Evolutionary conservation across 768 basidiomycete genomes (phyloP), one percentile per base, ranked within the genome.

Genomic region (Termitomyces sp.): DNA sequence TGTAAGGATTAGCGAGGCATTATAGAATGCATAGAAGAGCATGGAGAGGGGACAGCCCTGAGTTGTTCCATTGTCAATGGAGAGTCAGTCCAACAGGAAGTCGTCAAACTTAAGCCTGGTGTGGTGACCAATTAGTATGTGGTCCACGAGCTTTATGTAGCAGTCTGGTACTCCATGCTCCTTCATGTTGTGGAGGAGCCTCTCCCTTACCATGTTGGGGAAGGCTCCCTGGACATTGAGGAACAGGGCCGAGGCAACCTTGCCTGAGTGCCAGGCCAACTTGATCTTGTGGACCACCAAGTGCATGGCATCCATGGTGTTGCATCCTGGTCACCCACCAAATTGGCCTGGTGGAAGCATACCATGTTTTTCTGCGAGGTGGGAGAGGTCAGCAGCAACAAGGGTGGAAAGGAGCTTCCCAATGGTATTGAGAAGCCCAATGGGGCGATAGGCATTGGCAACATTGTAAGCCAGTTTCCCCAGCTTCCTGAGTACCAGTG

Each of bases 151-250:
- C 4, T 12, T 40, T 3, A 40, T 40, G 39, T 40, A 40, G 4
- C 39, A 4, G 4, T 3, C n/a, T 14, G 39, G 39, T 3, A 40
- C 42, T 12, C 42, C 3, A 2, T 70, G 58, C 40, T 68, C 68
- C 10, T 39, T n/a, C n/a, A 44, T 61, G 53, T 76, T 72, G 56
- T 75, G 71, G 0, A 73, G 30, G 0, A 79, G 71, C 0, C 61
- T 24, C 1, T 70, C 68, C 0, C 59, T 68, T 4, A 71, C 72
- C 0, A 70, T 71, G 57, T 72, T 79, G 0, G 75, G 79, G 62
- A 79, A 81, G 2, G 78, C 76, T 0, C 72, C 78, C 62, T 78
- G 66, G 0, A 81, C 69, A 57, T 82, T 78, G 1, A 79, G 68
- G 64, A 75, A 79, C 0, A 80, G 70, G 0, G 70, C 64, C 0